phyloP scores from a whole-genome alignment of 331 rosid genomes.

The Malus hybrid region DNA sequence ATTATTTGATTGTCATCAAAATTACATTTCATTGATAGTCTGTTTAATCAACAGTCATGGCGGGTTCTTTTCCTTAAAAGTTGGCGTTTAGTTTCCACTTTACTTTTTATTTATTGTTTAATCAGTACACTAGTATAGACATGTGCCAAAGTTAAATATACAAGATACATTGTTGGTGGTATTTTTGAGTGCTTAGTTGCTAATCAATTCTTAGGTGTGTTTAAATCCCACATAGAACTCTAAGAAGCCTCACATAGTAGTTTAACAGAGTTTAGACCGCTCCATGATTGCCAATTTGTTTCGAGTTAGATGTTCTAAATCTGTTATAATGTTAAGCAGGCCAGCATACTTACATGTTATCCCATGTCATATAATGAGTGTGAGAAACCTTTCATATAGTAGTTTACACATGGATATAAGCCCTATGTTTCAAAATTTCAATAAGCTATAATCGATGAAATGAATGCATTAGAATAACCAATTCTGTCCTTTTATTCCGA shows the following conservation, averaged over 20 bases:
- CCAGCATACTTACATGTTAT: no score
- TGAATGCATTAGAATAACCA: background rate
- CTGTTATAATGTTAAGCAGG: background rate
- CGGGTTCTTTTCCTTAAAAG: background rate
- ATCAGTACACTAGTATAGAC: background rate
- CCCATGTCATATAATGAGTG: background rate
- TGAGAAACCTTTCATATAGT: background rate
- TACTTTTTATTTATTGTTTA: background rate
- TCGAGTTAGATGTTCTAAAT: background rate
- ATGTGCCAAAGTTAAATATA: background rate
- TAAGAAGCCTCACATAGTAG: background rate
- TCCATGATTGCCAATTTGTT: background rate
- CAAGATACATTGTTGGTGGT: background rate
- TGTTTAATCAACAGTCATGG: background rate
- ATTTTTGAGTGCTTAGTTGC: background rate
- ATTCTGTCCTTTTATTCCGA: slow-evolving; percentile 12
- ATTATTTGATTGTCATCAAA: background rate
- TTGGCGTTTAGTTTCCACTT: background rate
- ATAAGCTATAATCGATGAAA: background rate
- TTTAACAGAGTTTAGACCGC: background rate
- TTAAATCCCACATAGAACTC: background rate
- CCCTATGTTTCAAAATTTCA: background rate
- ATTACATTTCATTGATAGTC: background rate
- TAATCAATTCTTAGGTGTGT: background rate
- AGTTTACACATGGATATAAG: background rate